Base-by-base conservation (phyloP, 2,329 filamentous ascomycete genomes). In the Chrysoporthe puriensis region DNA sequence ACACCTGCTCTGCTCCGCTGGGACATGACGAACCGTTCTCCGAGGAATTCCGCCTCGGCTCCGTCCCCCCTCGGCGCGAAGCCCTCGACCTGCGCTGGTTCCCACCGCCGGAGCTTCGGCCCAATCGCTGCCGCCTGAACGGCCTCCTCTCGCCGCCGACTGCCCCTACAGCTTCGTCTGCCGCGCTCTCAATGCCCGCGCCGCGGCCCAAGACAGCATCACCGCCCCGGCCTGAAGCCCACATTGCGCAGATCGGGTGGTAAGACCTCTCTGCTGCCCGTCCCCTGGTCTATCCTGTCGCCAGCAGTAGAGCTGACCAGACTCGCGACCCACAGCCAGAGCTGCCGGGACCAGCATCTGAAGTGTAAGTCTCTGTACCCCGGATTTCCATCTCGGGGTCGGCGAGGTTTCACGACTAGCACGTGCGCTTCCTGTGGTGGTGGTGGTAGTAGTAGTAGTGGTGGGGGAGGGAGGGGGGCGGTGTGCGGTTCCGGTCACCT, bases 321-420 rank as follows among this genome's bases (percentile, higher is more conserved):
- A 4, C 52, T 42, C 21, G 54, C 63, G 54, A 18, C 50, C 52
- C 65, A 66, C 72, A 84, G 81, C 72, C 77, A 81, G 72, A 81
- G 79, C 59, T 84, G 82, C 73, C 80, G 82, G 70, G 79, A 82
- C 67, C 79, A 83, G 71, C 82, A 84, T 72, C 73, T 84, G 18
- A 82, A 80, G 76, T 84, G 82, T 81, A 63, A 74, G 80, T 72
- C 43, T 9, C 50, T 36, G 52, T 56, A 48, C 36, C 63, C 46
- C 62, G 5, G 62, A 32, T 43, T 56, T 34, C 16, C 16, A 50
- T 34, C 14, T 11, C 42, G 14, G 50, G 13, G 50, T 52, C 21
- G 48, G 21, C 48, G 48, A 32, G 21, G 48, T 26, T 26, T 52
- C 48, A 26, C 11, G 50, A 54, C 50, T 16, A 54, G 21, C 26